Evolutionary conservation across 148 eudicot species (phyloP), one percentile per base, ranked within the genome.

Genomic region (Simmondsia chinensis): DNA sequence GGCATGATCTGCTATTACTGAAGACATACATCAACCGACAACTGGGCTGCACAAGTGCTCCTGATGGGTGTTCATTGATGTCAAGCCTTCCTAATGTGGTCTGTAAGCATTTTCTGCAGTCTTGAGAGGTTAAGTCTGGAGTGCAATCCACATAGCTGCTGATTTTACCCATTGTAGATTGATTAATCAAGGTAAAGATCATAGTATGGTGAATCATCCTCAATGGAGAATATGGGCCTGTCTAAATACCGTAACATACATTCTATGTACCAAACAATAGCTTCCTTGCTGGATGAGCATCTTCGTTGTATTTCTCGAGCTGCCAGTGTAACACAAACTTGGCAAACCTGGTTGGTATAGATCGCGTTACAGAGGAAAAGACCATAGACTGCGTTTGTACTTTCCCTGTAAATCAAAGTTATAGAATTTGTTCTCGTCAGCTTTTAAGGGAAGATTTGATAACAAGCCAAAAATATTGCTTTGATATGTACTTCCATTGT

Each of bases 161-260:
- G 68, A 28, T 41, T 28, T 13, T 20, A 63, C 33, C 49, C 33
- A 38, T 33, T 18, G 16, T 28, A 61, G 35, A 8, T 32, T 17
- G 14, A 13, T 15, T 23, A 28, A n/a, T 28, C 52, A 15, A 1
- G 5, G 33, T 32, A 33, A 9, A 52, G 10, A 31, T 7, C 0
- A 13, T 9, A 11, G 20, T 1, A 38, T 12, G 9, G 1, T 9
- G 59, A 46, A 4, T 8, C 46, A 23, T 61, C 42, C 5, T 38
- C 48, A 35, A 46, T 14, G 6, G 66, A 46, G 25, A 61, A 45
- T 46, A 61, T 61, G 40, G 44, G 13, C 15, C 18, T 17, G 23
- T 46, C 46, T 28, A 59, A 34, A 46, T 61, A 61, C 2, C 59
- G 54, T 23, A 61, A 13, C 66, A 61, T 61, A 28, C 66, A 61